These are phyloP conservation scores for Lasiodiplodia sp. DNA, from an alignment of 2,329 filamentous ascomycete species.

Conservation along the genomic window DNA sequence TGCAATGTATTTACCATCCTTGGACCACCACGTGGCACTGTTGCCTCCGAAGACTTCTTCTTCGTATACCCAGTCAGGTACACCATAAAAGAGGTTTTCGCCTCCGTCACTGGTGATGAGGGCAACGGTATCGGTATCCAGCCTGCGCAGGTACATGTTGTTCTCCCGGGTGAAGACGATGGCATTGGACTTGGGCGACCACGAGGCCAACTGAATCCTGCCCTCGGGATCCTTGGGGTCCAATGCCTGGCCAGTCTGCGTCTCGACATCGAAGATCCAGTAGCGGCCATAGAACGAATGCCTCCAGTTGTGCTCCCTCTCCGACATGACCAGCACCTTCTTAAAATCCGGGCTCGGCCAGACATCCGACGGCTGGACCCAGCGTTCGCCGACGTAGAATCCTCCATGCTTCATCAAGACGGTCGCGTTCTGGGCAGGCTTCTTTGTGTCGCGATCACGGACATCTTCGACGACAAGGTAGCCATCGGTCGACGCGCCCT, in stretches of 20 bases:
- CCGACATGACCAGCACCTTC: constrained; percentile 82
- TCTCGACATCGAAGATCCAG: constrained; percentile 89
- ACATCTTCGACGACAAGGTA: constrained; percentile 91
- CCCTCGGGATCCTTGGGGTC: constrained; percentile 71
- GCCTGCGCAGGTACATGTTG: constrained; percentile 82
- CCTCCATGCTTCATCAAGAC: constrained; percentile 75
- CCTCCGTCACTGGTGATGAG: constrained; percentile 89
- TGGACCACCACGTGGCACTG: constrained; percentile 93
- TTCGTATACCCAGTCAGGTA: constrained; percentile 98
- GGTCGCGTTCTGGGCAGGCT: constrained; percentile 60
- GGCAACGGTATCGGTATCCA: constrained; percentile 66
- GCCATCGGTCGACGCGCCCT: constrained; percentile 60
- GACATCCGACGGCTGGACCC: constrained; percentile 65
- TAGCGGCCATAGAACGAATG: constrained; percentile 88
- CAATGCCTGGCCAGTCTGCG: constrained; percentile 78
- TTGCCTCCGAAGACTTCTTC: constrained; percentile 82
- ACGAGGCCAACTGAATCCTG: constrained; percentile 82
- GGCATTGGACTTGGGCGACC: constrained; percentile 87
- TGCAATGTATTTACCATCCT: constrained; percentile 85
- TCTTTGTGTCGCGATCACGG: constrained; percentile 57
- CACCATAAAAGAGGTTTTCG: constrained; percentile 88
- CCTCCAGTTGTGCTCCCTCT: constrained; percentile 80
- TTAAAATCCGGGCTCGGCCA: constrained; percentile 84
- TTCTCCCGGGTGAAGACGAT: constrained; percentile 91
- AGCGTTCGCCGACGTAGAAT: constrained; percentile 67